These are phyloP conservation scores for Thalassiosira ordinaria DNA, from an alignment of 352 stramenopile genomes.

Conservation along the genomic window DNA sequence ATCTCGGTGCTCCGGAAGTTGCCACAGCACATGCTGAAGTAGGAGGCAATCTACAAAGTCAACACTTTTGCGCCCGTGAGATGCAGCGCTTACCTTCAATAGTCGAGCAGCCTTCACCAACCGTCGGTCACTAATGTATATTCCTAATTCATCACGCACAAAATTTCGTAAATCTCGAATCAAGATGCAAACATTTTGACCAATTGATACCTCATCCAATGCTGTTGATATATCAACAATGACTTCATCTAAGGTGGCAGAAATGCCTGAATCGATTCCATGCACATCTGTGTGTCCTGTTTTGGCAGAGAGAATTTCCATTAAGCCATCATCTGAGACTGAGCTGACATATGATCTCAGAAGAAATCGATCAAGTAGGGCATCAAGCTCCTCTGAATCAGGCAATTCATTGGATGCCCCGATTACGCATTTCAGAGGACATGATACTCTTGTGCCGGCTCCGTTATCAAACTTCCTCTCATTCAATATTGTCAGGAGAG, in stretches of 20 bases:
- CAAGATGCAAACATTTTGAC: slow-evolving; percentile 53
- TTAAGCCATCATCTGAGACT: slow-evolving; percentile 73
- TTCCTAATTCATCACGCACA: slow-evolving; percentile 58
- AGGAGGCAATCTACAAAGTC: slow-evolving; percentile 75
- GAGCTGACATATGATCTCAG: slow-evolving; percentile 69
- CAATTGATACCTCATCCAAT: slow-evolving; percentile 50
- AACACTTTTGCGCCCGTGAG: slow-evolving; percentile 62
- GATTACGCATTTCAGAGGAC: slow-evolving; percentile 76
- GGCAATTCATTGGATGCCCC: slow-evolving; percentile 81
- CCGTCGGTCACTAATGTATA: slow-evolving; percentile 71
- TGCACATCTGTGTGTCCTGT: slow-evolving; percentile 11
- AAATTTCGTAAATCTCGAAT: slow-evolving; percentile 66
- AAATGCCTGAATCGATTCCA: background rate
- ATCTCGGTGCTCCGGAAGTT: slow-evolving; percentile 60
- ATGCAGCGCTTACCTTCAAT: slow-evolving; percentile 70
- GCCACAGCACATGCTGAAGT: slow-evolving; percentile 73
- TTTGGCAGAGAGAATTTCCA: slow-evolving; percentile 58
- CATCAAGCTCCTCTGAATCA: slow-evolving; percentile 77
- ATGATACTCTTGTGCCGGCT: slow-evolving; percentile 51
- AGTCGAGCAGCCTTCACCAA: slow-evolving; percentile 71
- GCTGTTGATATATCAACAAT: slow-evolving; percentile 39
- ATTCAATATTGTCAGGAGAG: slow-evolving; percentile 82
- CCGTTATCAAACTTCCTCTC: slow-evolving; percentile 83
- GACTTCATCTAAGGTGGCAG: slow-evolving; percentile 27
- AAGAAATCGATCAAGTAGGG: slow-evolving; percentile 80